phyloP scores from a whole-genome alignment of 306 rosid genomes.

The Urtica urens region DNA sequence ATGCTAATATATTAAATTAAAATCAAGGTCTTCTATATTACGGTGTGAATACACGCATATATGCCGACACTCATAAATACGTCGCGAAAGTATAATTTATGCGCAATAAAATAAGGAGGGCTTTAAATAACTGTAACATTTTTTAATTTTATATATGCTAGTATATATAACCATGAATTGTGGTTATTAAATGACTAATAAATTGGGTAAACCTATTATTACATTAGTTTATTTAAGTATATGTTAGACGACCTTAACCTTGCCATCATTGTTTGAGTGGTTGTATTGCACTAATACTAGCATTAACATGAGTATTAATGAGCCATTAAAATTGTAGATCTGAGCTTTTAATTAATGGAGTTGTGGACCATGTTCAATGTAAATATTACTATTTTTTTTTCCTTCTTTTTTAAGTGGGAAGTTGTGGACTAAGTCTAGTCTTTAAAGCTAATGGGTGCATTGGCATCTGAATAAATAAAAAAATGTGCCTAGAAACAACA shows the following conservation, averaged over 20 bases:
- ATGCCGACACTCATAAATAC: not conserved
- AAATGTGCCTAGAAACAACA: not conserved
- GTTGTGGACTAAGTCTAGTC: not conserved
- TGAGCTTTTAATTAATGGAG: constrained; percentile 7
- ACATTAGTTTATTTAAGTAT: not conserved
- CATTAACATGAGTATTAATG: constrained; percentile 4
- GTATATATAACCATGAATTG: not conserved
- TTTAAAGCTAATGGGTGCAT: not conserved
- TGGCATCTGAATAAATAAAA: constrained; percentile 4
- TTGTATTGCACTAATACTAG: constrained; percentile 7
- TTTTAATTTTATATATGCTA: not conserved
- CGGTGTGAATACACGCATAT: not conserved
- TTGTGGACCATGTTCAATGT: not conserved
- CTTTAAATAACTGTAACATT: not conserved
- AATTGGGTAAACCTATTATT: not conserved
- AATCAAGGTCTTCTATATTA: too few species aligned
- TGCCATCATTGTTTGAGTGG: not conserved
- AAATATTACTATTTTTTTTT: not conserved
- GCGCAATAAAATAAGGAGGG: not conserved
- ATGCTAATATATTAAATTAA: not conserved
- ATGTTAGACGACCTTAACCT: not conserved
- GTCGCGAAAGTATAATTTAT: not conserved
- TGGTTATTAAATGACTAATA: not conserved
- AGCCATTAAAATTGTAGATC: not conserved
- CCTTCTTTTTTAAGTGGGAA: not conserved